phyloP scores from a whole-genome alignment of 2,329 filamentous ascomycete genomes.

The Ilyonectria sp. region DNA sequence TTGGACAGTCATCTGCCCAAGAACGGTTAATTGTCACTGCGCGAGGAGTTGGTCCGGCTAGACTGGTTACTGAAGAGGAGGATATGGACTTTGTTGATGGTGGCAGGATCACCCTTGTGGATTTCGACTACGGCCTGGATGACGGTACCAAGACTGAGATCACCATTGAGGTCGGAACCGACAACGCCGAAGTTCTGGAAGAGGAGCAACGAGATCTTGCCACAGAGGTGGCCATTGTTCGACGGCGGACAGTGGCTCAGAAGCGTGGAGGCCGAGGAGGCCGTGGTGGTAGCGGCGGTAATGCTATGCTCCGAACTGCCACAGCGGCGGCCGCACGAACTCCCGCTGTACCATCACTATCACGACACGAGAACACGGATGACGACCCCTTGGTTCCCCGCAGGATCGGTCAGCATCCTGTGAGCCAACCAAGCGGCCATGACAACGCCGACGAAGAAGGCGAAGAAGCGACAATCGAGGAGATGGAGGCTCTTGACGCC shows the following conservation, averaged over 20 bases:
- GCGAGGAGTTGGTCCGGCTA: slow-evolving; percentile 74
- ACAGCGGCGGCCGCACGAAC: slow-evolving; percentile 58
- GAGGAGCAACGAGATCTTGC: slow-evolving; percentile 83
- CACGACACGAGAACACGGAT: slow-evolving; percentile 54
- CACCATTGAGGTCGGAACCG: slow-evolving; percentile 81
- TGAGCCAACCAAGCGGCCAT: slow-evolving; percentile 34
- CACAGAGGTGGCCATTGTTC: slow-evolving; percentile 84
- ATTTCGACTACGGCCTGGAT: slow-evolving; percentile 76
- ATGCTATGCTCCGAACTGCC: slow-evolving; percentile 63
- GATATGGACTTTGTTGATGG: slow-evolving; percentile 84
- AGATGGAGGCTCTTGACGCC: slow-evolving; percentile 75
- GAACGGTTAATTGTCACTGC: slow-evolving; percentile 80
- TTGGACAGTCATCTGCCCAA: slow-evolving; percentile 62
- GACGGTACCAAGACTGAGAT: slow-evolving; percentile 72
- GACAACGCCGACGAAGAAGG: slow-evolving; percentile 56
- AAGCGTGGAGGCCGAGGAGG: slow-evolving; percentile 64
- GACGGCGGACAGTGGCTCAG: slow-evolving; percentile 80
- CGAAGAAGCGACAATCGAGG: slow-evolving; percentile 66
- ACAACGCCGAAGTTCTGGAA: slow-evolving; percentile 77
- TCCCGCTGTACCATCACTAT: slow-evolving; percentile 48
- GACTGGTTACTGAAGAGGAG: slow-evolving; percentile 76
- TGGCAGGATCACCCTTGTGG: slow-evolving; percentile 79
- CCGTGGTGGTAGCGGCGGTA: slow-evolving; percentile 16
- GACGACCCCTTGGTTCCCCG: slow-evolving; percentile 70
- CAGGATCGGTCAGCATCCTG: slow-evolving; percentile 55